Base-by-base conservation (phyloP, 2,329 filamentous ascomycete genomes). In the Epichloe festucae region DNA sequence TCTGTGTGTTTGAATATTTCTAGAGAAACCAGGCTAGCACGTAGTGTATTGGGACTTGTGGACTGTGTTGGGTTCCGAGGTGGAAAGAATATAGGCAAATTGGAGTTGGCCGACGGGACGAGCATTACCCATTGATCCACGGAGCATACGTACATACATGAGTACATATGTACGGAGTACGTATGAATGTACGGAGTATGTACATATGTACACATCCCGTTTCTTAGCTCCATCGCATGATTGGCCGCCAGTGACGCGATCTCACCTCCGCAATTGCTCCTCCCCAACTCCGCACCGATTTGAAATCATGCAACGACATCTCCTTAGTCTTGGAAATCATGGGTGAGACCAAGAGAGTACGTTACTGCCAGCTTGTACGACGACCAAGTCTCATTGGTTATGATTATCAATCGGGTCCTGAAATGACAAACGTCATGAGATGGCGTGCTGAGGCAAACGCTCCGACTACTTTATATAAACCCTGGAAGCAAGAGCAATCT, bases 1-100 rank as follows among this genome's bases (percentile, higher is more conserved):
- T 27, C 7, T 27, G 7, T 27, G 23, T 27, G 23, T 27, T 27
- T 27, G 23, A 2, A 7, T 27, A 27, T 7, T 27, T 27, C 23
- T 8, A 27, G 7, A 7, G 7, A 8, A 8, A 27, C 7, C 23
- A 27, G 23, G 23, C 23, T 27, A 27, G 23, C 6, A 3, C 23
- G 2, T 8, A 27, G 23, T 27, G 23, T 88, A 88, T 61, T 89
- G 85, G 85, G 81, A 78, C 55, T 54, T 85, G 1, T 85, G 80
- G 77, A 82, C 82, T 0, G 70, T 79, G 3, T 56, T 78, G 1
- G 1, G 61, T 87, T 27, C 23, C 23, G 7, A 27, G 6, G 23
- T 7, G 23, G 1, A 27, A 27, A 7, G 23, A 7, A 27, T 23
- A 2, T 27, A 27, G 23, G 5, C 21, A 23, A 5, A 23, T 23